Evolutionary conservation across 345 rosid species (phyloP).

Genomic region (Hirschfeldia incana): DNA sequence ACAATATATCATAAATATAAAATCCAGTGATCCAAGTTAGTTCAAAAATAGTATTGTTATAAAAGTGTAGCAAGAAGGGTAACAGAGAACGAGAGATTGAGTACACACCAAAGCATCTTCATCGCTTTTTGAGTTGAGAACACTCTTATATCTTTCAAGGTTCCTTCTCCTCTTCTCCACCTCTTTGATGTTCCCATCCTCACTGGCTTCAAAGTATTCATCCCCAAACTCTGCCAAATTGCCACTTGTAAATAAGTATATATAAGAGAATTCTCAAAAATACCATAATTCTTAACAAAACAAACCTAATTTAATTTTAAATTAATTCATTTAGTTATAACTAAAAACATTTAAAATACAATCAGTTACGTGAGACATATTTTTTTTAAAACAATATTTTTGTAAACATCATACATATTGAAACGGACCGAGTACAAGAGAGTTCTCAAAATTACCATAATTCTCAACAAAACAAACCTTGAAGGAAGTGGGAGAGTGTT

Average conservation of each 20-base stretch:
- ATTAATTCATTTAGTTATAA: no score
- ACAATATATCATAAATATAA: neutral
- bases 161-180: conserved; percentile 40
- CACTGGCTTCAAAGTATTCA: conserved; percentile 44
- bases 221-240: conserved; percentile 56
- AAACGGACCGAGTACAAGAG: neutral
- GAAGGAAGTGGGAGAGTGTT: conserved; percentile 55
- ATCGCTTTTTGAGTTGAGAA: conserved; percentile 53
- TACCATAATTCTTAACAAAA: neutral
- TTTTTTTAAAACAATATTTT: neutral
- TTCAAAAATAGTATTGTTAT: neutral
- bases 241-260: neutral
- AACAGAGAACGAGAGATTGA: neutral
- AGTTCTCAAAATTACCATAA: neutral
- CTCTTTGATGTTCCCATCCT: conserved; percentile 30
- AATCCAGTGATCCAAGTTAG: neutral
- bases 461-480: conserved; percentile 34
- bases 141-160: conserved; percentile 51
- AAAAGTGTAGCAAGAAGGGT: neutral
- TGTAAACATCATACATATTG: neutral
- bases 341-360: no score
- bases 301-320: neutral
- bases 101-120: conserved; percentile 70
- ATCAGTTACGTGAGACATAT: no score
- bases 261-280: neutral